These are phyloP conservation scores for Corrigiola litoralis DNA, from an alignment of 179 eudicot genomes.

Conservation along the genomic window DNA sequence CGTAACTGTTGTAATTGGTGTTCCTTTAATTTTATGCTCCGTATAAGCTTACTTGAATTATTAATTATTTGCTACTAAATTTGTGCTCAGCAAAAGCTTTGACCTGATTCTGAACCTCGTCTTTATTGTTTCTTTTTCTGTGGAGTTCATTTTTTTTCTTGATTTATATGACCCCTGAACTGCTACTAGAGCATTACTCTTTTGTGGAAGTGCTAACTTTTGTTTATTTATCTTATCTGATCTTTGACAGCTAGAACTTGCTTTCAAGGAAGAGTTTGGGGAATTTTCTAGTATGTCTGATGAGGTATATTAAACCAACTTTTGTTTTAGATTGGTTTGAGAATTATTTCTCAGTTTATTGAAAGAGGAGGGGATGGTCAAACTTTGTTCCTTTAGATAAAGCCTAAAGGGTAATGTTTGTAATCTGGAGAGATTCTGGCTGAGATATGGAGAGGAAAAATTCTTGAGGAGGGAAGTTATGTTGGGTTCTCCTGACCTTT, in stretches of 20 bases:
- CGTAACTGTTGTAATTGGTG: too few relatives aligned
- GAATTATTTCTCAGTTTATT: neutral
- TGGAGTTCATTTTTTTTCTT: too few relatives aligned
- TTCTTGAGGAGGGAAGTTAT: neutral
- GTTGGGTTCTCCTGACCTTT: neutral
- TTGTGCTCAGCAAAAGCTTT: too few relatives aligned
- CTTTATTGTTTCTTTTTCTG: too few relatives aligned
- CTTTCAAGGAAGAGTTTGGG: constrained; percentile 64
- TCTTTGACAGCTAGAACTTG: constrained; percentile 66
- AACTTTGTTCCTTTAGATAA: neutral
- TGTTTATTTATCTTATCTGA: constrained; percentile 10
- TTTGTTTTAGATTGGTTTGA: neutral
- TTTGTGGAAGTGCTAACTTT: neutral
- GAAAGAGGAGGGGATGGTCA: neutral
- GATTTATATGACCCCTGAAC: too few relatives aligned
- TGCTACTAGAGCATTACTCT: too few relatives aligned
- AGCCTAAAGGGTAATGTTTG: too few relatives aligned
- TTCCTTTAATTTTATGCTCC: too few relatives aligned
- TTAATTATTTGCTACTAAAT: too few relatives aligned
- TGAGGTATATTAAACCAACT: constrained; percentile 45
- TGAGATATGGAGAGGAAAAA: neutral
- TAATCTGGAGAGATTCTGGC: too few relatives aligned
- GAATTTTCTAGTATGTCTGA: constrained; percentile 50
- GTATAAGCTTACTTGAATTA: too few relatives aligned
- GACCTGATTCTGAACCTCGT: too few relatives aligned